Percentiles rank a stretch among this genome's conserved stretches.
Evolutionary conservation across 345 rosid genomes (phyloP).

Genomic region (Brassica incana): DNA sequence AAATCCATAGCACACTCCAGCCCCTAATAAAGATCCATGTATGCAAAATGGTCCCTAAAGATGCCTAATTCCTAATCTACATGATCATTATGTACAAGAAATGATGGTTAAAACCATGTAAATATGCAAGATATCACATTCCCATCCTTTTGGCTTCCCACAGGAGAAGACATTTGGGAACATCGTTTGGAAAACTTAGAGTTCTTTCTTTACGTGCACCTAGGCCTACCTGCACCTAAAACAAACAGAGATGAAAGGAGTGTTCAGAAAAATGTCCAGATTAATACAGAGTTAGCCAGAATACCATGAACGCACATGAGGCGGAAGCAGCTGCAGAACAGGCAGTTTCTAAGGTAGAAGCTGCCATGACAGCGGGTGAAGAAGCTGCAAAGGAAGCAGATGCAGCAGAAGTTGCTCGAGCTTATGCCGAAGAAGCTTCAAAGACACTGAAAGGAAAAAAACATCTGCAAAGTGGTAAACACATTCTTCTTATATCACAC

Average conservation of each 20-base stretch:
- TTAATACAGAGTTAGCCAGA: slow-evolving; percentile 75
- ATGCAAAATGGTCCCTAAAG: no score
- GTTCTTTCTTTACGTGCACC: slow-evolving; percentile 20
- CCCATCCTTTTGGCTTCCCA: slow-evolving; percentile 44
- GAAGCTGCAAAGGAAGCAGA: slow-evolving; percentile 96
- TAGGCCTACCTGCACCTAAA: slow-evolving; percentile 36
- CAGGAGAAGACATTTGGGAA: slow-evolving; percentile 49
- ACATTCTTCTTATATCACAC: not conserved
- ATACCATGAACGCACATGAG: slow-evolving; percentile 75
- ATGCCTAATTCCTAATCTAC: no score
- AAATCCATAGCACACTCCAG: no score
- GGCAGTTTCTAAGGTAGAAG: slow-evolving; percentile 91
- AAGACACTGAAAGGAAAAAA: slow-evolving; percentile 66
- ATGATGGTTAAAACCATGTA: no score
- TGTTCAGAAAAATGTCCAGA: slow-evolving; percentile 60
- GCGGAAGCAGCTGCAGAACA: slow-evolving; percentile 83
- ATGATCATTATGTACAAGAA: no score
- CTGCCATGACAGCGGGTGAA: slow-evolving; percentile 84
- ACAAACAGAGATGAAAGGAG: slow-evolving; percentile 54
- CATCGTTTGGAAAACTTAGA: slow-evolving; percentile 49
- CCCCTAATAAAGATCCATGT: no score
- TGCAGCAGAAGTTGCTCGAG: slow-evolving; percentile 91
- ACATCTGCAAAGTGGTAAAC: slow-evolving; percentile 51
- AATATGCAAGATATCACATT: slow-evolving; percentile 33
- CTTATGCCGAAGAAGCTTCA: slow-evolving; percentile 80